These are phyloP conservation scores for Kluyveromyces aestuarii DNA, from an alignment of 805 yeast genomes.

Conservation along the genomic window DNA sequence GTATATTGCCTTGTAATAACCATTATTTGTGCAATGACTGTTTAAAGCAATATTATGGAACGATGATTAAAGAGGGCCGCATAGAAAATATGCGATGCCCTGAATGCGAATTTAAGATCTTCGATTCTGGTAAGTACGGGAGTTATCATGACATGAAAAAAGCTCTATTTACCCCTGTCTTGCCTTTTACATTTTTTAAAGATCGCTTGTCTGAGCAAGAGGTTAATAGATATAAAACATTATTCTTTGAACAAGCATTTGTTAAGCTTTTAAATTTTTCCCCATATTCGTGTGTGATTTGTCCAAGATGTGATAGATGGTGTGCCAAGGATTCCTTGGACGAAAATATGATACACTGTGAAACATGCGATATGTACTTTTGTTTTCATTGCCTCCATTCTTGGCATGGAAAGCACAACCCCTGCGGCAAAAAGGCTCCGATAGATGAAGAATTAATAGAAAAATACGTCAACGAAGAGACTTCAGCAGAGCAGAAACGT, in stretches of 20 bases:
- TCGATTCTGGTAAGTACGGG: slow-evolving; percentile 13
- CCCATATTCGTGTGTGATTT: slow-evolving; percentile 40
- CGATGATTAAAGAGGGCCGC: slow-evolving; percentile 39
- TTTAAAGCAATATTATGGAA: slow-evolving; percentile 33
- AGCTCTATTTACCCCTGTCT: slow-evolving; percentile 33
- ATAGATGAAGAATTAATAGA: slow-evolving; percentile 26
- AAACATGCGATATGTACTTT: slow-evolving; percentile 42
- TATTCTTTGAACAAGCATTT: slow-evolving; percentile 34
- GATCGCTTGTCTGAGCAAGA: slow-evolving; percentile 23
- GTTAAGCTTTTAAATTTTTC: slow-evolving; percentile 35
- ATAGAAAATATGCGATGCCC: slow-evolving; percentile 51
- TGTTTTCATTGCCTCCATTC: slow-evolving; percentile 49
- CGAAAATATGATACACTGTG: slow-evolving; percentile 41
- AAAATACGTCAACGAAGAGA: slow-evolving; percentile 27
- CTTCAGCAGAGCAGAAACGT: slow-evolving; percentile 27
- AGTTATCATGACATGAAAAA: slow-evolving; percentile 28
- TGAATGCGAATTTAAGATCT: slow-evolving; percentile 29
- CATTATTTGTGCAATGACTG: slow-evolving; percentile 45
- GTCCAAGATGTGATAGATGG: slow-evolving; percentile 45
- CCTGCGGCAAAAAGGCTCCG: slow-evolving; percentile 33
- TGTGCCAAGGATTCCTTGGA: slow-evolving; percentile 39
- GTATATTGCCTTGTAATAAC: slow-evolving; percentile 30
- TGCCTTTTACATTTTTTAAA: slow-evolving; percentile 30
- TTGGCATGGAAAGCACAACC: slow-evolving; percentile 48
- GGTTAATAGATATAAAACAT: slow-evolving; percentile 31